phyloP scores from a whole-genome alignment of 2,329 filamentous ascomycete genomes.

The Xylaria sp. region DNA sequence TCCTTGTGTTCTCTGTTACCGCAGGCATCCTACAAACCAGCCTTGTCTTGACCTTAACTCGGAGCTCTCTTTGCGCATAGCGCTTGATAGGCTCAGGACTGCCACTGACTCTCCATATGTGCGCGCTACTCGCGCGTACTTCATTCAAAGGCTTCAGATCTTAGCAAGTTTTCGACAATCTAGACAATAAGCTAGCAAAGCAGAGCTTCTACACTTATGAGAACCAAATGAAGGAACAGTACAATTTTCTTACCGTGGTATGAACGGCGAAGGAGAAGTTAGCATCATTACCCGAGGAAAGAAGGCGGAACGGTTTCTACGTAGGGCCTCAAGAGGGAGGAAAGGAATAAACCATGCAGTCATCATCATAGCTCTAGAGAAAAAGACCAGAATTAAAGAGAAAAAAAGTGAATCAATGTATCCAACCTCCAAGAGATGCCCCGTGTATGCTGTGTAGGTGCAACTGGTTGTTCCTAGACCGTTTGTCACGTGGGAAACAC shows the following conservation, averaged over 20 bases:
- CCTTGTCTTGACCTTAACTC: constrained; percentile 37
- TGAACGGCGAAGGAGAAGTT: background rate
- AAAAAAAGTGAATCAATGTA: background rate
- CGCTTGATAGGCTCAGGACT: constrained; percentile 38
- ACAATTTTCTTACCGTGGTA: background rate
- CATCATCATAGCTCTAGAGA: background rate
- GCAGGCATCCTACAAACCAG: constrained; percentile 16
- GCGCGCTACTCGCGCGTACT: constrained; percentile 13
- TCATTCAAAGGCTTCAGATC: constrained; percentile 25
- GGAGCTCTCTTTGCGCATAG: constrained; percentile 38
- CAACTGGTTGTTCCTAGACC: constrained; percentile 32
- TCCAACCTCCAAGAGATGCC: background rate
- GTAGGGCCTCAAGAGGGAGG: background rate
- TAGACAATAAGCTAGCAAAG: background rate
- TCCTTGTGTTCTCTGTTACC: constrained; percentile 32
- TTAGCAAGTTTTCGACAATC: constrained; percentile 10
- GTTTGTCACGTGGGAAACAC: constrained; percentile 49
- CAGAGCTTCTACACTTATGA: background rate
- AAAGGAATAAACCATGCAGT: background rate
- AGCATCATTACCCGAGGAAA: background rate
- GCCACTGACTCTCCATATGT: constrained; percentile 5
- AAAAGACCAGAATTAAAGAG: background rate
- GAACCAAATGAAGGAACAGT: background rate
- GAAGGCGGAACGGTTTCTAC: background rate
- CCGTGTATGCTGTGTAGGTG: constrained; percentile 31